phyloP scores from a whole-genome alignment of 2,329 filamentous ascomycete genomes.

The Aspergillus texensis region DNA sequence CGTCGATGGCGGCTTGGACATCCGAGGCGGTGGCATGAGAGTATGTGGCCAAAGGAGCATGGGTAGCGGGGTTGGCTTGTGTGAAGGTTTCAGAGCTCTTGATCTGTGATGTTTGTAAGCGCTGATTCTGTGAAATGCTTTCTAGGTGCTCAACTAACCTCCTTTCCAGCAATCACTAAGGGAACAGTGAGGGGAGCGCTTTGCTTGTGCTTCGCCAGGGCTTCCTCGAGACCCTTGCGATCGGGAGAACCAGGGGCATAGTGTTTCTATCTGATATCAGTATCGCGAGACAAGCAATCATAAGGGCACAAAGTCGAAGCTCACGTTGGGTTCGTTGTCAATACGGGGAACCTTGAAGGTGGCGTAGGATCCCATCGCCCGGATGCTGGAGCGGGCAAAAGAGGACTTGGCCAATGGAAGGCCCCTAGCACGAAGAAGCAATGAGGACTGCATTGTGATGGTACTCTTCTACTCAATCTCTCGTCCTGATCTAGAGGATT shows the following conservation, averaged over 20 bases:
- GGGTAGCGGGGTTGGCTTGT: slow-evolving; percentile 82
- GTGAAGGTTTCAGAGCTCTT: slow-evolving; percentile 43
- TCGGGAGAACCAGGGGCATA: slow-evolving; percentile 83
- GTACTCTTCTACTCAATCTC: slow-evolving; percentile 13
- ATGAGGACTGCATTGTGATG: slow-evolving; percentile 32
- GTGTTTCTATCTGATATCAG: slow-evolving; percentile 65
- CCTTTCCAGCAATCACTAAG: slow-evolving; percentile 78
- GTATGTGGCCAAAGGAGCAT: slow-evolving; percentile 79
- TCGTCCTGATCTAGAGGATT: background rate
- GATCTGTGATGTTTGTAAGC: slow-evolving; percentile 24
- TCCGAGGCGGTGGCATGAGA: slow-evolving; percentile 77
- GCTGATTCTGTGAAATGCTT: background rate
- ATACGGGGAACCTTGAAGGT: slow-evolving; percentile 86
- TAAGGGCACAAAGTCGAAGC: slow-evolving; percentile 39
- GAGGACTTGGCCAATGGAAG: slow-evolving; percentile 26
- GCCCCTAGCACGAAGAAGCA: slow-evolving; percentile 31
- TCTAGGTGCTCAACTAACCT: slow-evolving; percentile 54
- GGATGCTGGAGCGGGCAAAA: slow-evolving; percentile 23
- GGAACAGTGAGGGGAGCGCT: slow-evolving; percentile 76
- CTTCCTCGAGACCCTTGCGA: slow-evolving; percentile 72
- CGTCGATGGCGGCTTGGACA: slow-evolving; percentile 77
- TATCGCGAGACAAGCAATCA: background rate
- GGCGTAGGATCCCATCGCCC: slow-evolving; percentile 63
- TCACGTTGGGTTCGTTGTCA: slow-evolving; percentile 92
- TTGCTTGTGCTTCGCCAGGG: slow-evolving; percentile 70